Conservation (phyloP, 257 asterid genomes). For the Thymus quinquecostatus region DNA sequence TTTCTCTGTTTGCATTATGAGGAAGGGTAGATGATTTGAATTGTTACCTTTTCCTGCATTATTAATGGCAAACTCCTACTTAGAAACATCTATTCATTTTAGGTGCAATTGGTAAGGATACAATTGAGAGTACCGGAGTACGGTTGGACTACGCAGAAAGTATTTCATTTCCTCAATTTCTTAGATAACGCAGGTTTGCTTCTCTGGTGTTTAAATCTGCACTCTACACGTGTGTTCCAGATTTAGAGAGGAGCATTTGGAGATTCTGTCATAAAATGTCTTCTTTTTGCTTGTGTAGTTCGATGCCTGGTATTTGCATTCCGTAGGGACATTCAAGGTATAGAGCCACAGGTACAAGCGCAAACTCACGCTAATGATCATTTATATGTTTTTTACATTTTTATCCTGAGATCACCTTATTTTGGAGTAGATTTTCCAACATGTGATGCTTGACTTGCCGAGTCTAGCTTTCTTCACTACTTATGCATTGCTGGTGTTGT, state of each 20-base stretch:
- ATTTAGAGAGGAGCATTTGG: not conserved
- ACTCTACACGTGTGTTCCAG: not conserved
- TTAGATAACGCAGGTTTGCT: constrained; percentile 83
- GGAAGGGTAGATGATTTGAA: not conserved
- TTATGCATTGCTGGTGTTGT: constrained; percentile 82
- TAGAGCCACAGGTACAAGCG: constrained; percentile 78
- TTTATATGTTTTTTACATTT: constrained; percentile 10
- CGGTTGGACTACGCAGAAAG: constrained; percentile 99
- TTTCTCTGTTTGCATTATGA: not conserved
- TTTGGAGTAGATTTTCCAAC: constrained; percentile 74
- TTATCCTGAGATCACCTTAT: constrained; percentile 17
- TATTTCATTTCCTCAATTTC: constrained; percentile 95
- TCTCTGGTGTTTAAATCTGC: not conserved
- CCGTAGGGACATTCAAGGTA: constrained; percentile 71
- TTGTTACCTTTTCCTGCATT: not conserved
- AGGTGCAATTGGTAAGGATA: constrained; percentile 92
- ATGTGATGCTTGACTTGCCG: constrained; percentile 88
- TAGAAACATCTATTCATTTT: constrained; percentile 12
- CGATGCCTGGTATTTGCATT: constrained; percentile 73
- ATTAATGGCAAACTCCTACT: not conserved
- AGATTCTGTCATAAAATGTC: not conserved
- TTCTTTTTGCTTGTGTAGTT: constrained; percentile 53
- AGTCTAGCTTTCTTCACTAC: constrained; percentile 98
- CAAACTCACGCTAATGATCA: constrained; percentile 23
- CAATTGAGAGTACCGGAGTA: constrained; percentile 94